Percentiles rank a stretch among this genome's conserved stretches.
Evolutionary conservation across 805 yeast genomes (phyloP).

Genomic region (Candida golubevii): DNA sequence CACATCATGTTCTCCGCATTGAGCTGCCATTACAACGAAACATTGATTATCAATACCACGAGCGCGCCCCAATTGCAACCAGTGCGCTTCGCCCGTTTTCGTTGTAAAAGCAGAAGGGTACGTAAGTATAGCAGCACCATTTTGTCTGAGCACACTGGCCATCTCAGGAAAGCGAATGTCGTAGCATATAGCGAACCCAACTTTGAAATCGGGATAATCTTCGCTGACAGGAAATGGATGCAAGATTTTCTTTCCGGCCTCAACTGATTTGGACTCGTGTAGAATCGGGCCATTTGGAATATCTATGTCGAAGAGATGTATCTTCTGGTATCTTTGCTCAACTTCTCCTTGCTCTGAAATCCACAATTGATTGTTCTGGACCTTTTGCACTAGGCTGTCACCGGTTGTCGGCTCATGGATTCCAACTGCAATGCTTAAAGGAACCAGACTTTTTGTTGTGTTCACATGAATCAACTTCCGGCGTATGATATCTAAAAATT

Average conservation of each 20-base stretch:
- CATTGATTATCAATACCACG: conserved; percentile 88
- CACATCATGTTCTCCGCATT: conserved; percentile 70
- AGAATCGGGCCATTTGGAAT: conserved; percentile 77
- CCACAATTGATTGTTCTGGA: conserved; percentile 72
- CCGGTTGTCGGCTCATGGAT: conserved; percentile 70
- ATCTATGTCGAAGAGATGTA: conserved; percentile 87
- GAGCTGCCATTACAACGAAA: conserved; percentile 86
- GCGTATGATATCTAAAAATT: conserved; percentile 43
- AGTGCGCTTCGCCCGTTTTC: conserved; percentile 87
- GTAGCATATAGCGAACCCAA: conserved; percentile 77
- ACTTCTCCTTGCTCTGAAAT: conserved; percentile 62
- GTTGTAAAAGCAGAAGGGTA: conserved; percentile 93
- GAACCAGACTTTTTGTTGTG: neutral
- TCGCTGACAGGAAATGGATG: conserved; percentile 14
- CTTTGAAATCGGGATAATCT: conserved; percentile 23
- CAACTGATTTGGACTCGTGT: conserved; percentile 74
- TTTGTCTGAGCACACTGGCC: conserved; percentile 50
- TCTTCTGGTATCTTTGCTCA: conserved; percentile 68
- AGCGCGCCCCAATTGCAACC: conserved; percentile 75
- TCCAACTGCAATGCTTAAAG: conserved; percentile 72
- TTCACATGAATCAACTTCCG: conserved; percentile 31
- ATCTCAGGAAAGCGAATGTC: conserved; percentile 87
- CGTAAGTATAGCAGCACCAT: conserved; percentile 73
- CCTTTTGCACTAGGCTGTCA: conserved; percentile 24
- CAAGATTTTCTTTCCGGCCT: conserved; percentile 60